These are phyloP conservation scores for Phytopythium litorale DNA, from an alignment of 352 stramenopile genomes.

Conservation along the genomic window DNA sequence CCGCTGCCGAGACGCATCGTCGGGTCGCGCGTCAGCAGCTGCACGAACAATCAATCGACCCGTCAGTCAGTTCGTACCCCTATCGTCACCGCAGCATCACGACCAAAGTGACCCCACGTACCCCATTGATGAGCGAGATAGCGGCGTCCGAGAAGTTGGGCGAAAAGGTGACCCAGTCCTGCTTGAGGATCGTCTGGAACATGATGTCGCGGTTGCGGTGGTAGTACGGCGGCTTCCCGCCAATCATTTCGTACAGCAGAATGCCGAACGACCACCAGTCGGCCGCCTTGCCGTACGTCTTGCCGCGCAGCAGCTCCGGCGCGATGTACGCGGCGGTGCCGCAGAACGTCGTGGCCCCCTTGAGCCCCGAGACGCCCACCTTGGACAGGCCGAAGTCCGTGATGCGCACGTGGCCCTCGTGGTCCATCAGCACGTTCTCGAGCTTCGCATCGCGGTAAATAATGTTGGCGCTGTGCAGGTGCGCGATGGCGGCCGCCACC, in stretches of 20 bases:
- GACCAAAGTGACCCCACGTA: conserved; percentile 31
- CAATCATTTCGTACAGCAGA: conserved; percentile 96
- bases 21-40: conserved; percentile 96
- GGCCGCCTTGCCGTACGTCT: conserved; percentile 88
- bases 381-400: conserved; percentile 95
- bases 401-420: conserved; percentile 92
- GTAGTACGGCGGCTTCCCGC: conserved; percentile 89
- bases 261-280: conserved; percentile 96
- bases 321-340: conserved; percentile 93
- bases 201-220: conserved; percentile 90
- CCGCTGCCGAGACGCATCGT: conserved; percentile 94
- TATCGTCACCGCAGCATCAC: conserved; percentile 5
- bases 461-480: conserved; percentile 93
- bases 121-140: conserved; percentile 90
- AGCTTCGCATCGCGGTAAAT: conserved; percentile 96
- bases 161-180: conserved; percentile 95
- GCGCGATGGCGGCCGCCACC: conserved; percentile 88
- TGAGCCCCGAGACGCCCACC: conserved; percentile 81
- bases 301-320: conserved; percentile 88
- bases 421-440: conserved; percentile 94
- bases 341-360: conserved; percentile 91
- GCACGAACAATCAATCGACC: conserved; percentile 6
- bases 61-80: conserved; percentile 10
- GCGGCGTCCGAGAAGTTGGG: conserved; percentile 89
- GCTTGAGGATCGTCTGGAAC: conserved; percentile 91